Evolutionary conservation across 257 asterid species (phyloP).

Genomic region (Coffea eugenioides): DNA sequence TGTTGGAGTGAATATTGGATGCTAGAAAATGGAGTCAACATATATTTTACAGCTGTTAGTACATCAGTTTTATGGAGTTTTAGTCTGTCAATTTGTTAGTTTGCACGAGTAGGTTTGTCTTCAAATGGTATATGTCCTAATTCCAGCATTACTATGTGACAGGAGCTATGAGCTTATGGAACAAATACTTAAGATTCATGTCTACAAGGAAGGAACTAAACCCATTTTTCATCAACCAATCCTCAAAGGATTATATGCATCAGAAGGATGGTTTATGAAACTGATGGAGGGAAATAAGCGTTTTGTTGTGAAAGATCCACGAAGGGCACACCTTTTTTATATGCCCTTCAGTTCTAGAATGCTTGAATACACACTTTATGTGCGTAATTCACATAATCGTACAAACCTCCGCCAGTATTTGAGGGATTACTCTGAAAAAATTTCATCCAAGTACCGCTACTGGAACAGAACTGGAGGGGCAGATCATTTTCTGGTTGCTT

Average conservation of each 20-base stretch:
- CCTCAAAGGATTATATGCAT: conserved; percentile 77
- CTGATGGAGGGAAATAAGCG: conserved; percentile 78
- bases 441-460: conserved; percentile 74
- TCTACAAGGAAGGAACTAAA: conserved; percentile 76
- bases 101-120: not conserved
- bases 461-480: conserved; percentile 97
- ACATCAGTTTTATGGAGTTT: not conserved
- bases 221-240: conserved; percentile 88
- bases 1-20: not conserved
- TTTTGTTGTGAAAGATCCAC: conserved; percentile 69
- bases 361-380: conserved; percentile 61
- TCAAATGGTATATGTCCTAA: not conserved
- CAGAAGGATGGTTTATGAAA: conserved; percentile 98
- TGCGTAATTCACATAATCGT: conserved; percentile 72
- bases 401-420: conserved; percentile 68
- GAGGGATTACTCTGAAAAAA: conserved; percentile 66
- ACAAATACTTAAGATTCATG: conserved; percentile 58
- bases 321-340: conserved; percentile 81
- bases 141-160: conserved; percentile 13
- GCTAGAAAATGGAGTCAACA: too few species aligned
- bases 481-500: conserved; percentile 91
- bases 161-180: conserved; percentile 96
- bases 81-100: not conserved
- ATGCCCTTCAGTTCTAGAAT: conserved; percentile 86
- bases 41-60: not conserved